phyloP scores from a whole-genome alignment of 345 rosid species.

The Gossypioides kirkii region DNA sequence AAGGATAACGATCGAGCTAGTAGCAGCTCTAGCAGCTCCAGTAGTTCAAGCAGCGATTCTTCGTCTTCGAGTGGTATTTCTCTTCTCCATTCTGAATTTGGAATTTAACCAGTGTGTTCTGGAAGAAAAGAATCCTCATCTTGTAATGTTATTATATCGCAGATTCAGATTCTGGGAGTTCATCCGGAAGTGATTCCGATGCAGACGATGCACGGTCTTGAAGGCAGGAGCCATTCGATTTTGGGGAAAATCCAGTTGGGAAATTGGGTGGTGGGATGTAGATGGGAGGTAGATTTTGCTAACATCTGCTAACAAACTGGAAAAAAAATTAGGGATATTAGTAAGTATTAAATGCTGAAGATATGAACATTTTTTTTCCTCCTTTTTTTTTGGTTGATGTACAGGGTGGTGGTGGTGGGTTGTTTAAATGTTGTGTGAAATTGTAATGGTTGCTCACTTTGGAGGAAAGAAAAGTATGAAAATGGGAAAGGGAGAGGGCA shows the following conservation, averaged over 20 bases:
- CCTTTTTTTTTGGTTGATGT: not conserved
- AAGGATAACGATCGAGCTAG: conserved; percentile 52
- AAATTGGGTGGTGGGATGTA: not conserved
- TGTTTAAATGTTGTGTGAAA: conserved; percentile 3
- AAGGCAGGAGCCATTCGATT: not conserved
- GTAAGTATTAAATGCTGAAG: conserved; percentile 9
- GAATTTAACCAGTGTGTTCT: not conserved
- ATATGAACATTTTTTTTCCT: not conserved
- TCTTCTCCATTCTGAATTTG: not conserved
- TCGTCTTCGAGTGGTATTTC: conserved; percentile 64
- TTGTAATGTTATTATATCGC: conserved; percentile 13
- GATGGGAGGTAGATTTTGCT: conserved; percentile 15
- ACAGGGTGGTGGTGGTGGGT: conserved; percentile 15
- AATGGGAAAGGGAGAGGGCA: not conserved
- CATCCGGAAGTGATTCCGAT: conserved; percentile 38
- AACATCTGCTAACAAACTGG: not conserved
- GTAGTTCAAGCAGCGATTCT: conserved; percentile 60
- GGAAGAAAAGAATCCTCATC: not conserved
- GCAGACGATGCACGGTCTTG: conserved; percentile 30
- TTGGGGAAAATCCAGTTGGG: conserved; percentile 3
- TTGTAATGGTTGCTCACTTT: conserved; percentile 9
- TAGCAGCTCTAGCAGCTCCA: conserved; percentile 44
- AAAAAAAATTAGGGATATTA: not conserved
- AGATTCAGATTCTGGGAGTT: conserved; percentile 39
- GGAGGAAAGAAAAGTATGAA: not conserved